Percentiles rank a stretch among this genome's conserved stretches.
Evolutionary conservation across 2,329 filamentous ascomycete species (phyloP).

Genomic region (Fusarium buharicum): DNA sequence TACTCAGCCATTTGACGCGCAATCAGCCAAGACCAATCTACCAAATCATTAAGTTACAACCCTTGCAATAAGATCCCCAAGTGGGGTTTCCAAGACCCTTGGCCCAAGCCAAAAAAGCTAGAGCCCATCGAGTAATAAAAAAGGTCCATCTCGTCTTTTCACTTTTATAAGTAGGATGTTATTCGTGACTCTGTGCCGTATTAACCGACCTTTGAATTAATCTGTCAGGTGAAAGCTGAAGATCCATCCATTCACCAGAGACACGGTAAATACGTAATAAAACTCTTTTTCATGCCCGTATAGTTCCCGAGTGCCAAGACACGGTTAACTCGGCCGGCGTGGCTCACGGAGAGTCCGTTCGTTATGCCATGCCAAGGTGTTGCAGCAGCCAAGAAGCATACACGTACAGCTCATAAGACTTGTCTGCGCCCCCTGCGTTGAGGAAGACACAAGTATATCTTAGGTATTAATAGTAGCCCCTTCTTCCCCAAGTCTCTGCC

Average conservation of each 20-base stretch:
- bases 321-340: slow-evolving; percentile 28
- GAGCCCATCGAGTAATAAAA: not conserved
- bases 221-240: slow-evolving; percentile 1
- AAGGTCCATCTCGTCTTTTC: not conserved
- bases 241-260: not conserved
- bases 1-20: slow-evolving; percentile 37
- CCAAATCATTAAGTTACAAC: not conserved
- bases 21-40: slow-evolving; percentile 23
- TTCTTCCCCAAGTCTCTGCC: not conserved
- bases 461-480: slow-evolving; percentile 3
- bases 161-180: not conserved
- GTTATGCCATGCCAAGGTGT: not conserved
- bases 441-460: slow-evolving; percentile 19
- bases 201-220: slow-evolving; percentile 1
- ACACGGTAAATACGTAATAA: not conserved
- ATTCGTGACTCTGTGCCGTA: not conserved
- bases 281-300: not conserved
- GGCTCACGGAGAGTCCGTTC: not conserved
- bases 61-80: slow-evolving; percentile 1
- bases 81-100: slow-evolving; percentile 22
- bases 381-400: not conserved
- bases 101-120: not conserved
- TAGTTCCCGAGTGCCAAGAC: slow-evolving; percentile 18
- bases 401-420: not conserved
- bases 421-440: not conserved